Percentiles rank a stretch among this genome's conserved stretches.
Conservation (phyloP, 2,329 filamentous ascomycete species). For the Clarireedia paspali region DNA sequence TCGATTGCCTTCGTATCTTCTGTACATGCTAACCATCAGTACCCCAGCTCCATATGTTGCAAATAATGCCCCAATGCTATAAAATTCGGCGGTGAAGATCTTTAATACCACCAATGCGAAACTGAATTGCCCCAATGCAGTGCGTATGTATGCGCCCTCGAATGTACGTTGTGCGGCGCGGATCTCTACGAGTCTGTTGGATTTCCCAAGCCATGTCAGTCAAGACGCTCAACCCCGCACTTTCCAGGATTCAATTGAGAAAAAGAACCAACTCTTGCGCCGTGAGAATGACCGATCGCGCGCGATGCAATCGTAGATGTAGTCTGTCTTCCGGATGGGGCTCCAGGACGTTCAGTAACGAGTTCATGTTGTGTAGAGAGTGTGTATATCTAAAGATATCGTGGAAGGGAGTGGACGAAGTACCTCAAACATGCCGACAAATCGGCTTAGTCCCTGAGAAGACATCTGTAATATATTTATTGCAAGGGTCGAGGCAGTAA, state of each 20-base stretch:
- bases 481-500: not conserved
- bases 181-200: conserved; percentile 69
- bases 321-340: conserved; percentile 66
- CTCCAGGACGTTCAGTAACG: conserved; percentile 31
- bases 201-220: not conserved
- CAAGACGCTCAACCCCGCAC: not conserved
- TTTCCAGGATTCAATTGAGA: not conserved
- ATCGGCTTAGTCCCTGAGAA: conserved; percentile 4
- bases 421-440: conserved; percentile 23
- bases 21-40: conserved; percentile 73
- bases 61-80: conserved; percentile 92
- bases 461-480: conserved; percentile 2
- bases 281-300: conserved; percentile 75
- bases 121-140: conserved; percentile 87
- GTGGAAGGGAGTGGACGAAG: conserved; percentile 1
- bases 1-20: conserved; percentile 83
- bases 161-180: conserved; percentile 94
- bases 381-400: not conserved
- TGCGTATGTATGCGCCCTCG: conserved; percentile 93
- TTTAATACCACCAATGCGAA: conserved; percentile 92
- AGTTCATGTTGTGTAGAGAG: conserved; percentile 4
- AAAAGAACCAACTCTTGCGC: conserved; percentile 48
- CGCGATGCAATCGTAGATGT: conserved; percentile 73
- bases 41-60: conserved; percentile 85
- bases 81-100: conserved; percentile 96